Conservation (phyloP, 345 rosid species). For the Microthlaspi erraticum region DNA sequence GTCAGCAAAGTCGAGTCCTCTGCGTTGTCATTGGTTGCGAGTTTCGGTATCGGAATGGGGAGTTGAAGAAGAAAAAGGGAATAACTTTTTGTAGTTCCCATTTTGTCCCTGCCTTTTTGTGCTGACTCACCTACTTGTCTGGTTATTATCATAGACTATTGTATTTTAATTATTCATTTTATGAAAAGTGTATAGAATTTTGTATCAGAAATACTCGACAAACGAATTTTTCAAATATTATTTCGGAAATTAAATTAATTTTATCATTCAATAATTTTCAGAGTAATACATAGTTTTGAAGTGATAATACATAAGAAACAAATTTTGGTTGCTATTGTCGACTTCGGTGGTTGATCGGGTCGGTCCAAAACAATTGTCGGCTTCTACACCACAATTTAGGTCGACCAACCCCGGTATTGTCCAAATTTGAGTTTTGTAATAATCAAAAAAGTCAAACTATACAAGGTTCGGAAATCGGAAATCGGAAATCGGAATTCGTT, state of each 20-base stretch:
- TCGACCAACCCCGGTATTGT: neutral
- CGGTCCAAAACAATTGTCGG: conserved; percentile 8
- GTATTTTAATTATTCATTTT: no score
- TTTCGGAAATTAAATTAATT: neutral
- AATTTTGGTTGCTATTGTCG: conserved; percentile 12
- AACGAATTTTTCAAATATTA: no score
- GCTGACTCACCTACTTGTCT: conserved; percentile 41
- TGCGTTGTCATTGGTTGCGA: conserved; percentile 29
- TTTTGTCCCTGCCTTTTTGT: conserved; percentile 30
- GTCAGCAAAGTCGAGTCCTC: neutral
- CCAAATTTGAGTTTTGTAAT: neutral
- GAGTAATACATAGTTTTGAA: neutral
- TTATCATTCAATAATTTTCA: neutral
- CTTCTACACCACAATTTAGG: neutral
- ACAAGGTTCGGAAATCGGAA: neutral
- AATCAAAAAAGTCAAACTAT: neutral
- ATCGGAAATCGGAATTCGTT: neutral
- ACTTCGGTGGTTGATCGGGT: neutral
- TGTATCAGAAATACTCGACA: neutral
- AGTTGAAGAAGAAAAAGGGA: neutral
- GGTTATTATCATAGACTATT: conserved; percentile 16
- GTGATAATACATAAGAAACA: no score
- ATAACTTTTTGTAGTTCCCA: conserved; percentile 29
- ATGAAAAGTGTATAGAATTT: neutral
- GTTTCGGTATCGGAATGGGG: conserved; percentile 12